phyloP scores from a whole-genome alignment of 495 filamentous ascomycete species.

The Xylaria sp. region DNA sequence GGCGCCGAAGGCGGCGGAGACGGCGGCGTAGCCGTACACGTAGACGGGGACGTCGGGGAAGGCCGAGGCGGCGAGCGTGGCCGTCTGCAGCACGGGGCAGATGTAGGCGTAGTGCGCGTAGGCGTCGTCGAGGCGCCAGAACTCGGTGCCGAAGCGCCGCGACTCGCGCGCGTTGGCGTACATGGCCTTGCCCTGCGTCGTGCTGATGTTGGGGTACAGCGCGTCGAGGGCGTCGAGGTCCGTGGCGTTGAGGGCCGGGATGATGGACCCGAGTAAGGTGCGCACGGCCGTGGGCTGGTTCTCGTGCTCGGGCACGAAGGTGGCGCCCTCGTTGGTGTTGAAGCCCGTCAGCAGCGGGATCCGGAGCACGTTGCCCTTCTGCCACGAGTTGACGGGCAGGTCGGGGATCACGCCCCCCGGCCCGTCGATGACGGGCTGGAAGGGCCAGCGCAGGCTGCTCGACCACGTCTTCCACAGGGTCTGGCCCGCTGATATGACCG shows the following conservation, averaged over 20 bases:
- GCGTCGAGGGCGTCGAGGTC: slow-evolving; percentile 58
- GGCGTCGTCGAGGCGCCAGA: slow-evolving; percentile 64
- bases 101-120: slow-evolving; percentile 74
- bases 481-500: slow-evolving; percentile 57
- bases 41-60: slow-evolving; percentile 52
- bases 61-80: slow-evolving; percentile 52
- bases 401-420: slow-evolving; percentile 60
- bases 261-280: slow-evolving; percentile 61
- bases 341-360: slow-evolving; percentile 71
- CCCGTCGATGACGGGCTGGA: slow-evolving; percentile 71
- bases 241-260: slow-evolving; percentile 55
- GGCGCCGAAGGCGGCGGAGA: slow-evolving; percentile 51
- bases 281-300: slow-evolving; percentile 56
- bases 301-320: slow-evolving; percentile 60
- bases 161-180: slow-evolving; percentile 39
- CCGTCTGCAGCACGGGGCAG: slow-evolving; percentile 68
- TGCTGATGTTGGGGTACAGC: slow-evolving; percentile 65
- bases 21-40: slow-evolving; percentile 66
- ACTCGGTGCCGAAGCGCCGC: slow-evolving; percentile 58
- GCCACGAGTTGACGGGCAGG: slow-evolving; percentile 63
- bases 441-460: slow-evolving; percentile 66
- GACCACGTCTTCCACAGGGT: slow-evolving; percentile 61
- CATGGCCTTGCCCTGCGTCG: slow-evolving; percentile 28
- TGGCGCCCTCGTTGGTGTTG: slow-evolving; percentile 69
- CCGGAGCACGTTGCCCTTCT: slow-evolving; percentile 56